Conservation (phyloP, 768 basidiomycete species). For the Tylopilus rubrobrunneus region DNA sequence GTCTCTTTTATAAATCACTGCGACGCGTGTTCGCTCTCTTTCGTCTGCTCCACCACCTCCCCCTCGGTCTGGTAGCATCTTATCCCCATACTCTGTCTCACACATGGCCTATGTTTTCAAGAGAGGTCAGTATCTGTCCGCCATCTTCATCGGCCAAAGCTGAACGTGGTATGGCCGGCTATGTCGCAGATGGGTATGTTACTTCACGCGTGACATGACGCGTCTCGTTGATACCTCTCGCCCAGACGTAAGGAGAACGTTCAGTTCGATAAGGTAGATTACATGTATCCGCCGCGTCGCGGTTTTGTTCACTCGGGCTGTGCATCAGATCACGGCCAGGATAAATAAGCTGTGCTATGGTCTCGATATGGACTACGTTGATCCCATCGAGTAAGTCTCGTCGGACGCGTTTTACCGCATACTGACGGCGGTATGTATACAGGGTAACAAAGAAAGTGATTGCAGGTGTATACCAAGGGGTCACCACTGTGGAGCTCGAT, state of each 20-base stretch:
- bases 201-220: constrained; percentile 17
- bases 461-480: constrained; percentile 88
- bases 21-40: constrained; percentile 24
- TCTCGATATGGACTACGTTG: constrained; percentile 86
- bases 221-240: constrained; percentile 16
- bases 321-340: constrained; percentile 72
- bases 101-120: constrained; percentile 54
- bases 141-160: neutral
- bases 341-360: constrained; percentile 94
- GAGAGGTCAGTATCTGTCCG: constrained; percentile 40
- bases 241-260: constrained; percentile 83
- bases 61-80: constrained; percentile 1
- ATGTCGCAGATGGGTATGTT: constrained; percentile 44
- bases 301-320: constrained; percentile 12
- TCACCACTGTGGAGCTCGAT: constrained; percentile 96
- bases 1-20: constrained; percentile 25
- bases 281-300: constrained; percentile 5
- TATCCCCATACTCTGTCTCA: constrained; percentile 6
- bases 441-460: constrained; percentile 93
- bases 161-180: constrained; percentile 8
- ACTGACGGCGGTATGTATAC: constrained; percentile 2
- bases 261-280: constrained; percentile 83
- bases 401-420: neutral
- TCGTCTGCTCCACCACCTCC: constrained; percentile 25
- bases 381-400: constrained; percentile 72